Evolutionary conservation across 1,139 yeast species (phyloP), one percentile per base, ranked within the genome.

Genomic region (Candida sp.): DNA sequence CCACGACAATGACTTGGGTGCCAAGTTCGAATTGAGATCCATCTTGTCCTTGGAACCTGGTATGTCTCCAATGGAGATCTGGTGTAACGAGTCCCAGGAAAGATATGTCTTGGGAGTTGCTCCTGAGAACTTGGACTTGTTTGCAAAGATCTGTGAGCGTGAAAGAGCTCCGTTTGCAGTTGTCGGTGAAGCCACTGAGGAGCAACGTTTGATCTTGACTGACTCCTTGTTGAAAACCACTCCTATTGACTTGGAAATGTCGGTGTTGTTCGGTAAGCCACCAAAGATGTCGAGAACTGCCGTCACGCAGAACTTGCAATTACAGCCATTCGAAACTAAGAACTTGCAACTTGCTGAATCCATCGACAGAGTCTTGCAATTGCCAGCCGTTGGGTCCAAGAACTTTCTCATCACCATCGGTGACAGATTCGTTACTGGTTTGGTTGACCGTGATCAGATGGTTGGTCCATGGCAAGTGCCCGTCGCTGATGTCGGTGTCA

Each of bases 381-480:
- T 96, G 58, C 99, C 99, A 43, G 77, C 98, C 3, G 99, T 96
- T 49, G 99, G 96, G 30, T 92, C 98, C 43, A 96, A 96, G 75
- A 88, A 88, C 47, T 96, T 96, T 80, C 80, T 96, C 63, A 90
- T 96, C 67, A 94, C 99, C 12, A 96, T 96, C 69, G 99, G 98
- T 70, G 99, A 96, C 69, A 86, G 99, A 74, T 83, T 96, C 31
- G 96, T 96, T 54, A 94, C 98, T 40, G 99, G 99, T 46, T 82
- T 96, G 61, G 90, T 94, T 56, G 98, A 96, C 64, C 87, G 99
- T 68, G 99, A 96, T 68, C 99, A 96, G 76, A 88, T 93, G 88
- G 98, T 96, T 54, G 99, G 99, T 43, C 99, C 99, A 65, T 96
- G 99, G 98, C 99, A 96, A 78, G 93, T 89, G 5, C 99, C 99